Base-by-base conservation (phyloP, 116 monocot genomes). In the Dioscorea cayenensis region DNA sequence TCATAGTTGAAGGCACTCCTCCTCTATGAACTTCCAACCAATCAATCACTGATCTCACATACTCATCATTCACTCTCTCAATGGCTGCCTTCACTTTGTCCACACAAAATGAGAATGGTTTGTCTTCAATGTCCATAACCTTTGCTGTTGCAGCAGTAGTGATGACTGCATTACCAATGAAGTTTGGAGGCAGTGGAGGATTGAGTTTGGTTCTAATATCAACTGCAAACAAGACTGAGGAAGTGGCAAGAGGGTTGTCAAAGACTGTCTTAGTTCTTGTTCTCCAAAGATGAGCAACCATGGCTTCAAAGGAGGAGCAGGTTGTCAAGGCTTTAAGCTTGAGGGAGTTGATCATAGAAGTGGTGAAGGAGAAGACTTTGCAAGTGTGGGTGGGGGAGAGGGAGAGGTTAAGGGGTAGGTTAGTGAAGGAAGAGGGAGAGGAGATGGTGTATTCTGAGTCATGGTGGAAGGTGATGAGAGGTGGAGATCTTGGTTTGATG, bases 221-320 rank as follows among this genome's bases (percentile, higher is more conserved):
- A 29, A 91, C 89, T 7, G 89, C 89, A 65, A 89, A 95, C 35
- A 91, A 59, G 3, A 89, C 89, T 16, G 91, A 67, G 59, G 90
- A 89, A 22, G 63, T 37, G 28, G 67, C 36, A 21, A 3, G 60
- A 2, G 69, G 84, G 49, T 86, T 73, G 11, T 77, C 35, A 60
- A 86, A 83, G 25, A 91, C 77, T 9, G 91, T 84, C 63, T 64
- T 80, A 0, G 86, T 84, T 68, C 95, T 75, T 6, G 81, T 65
- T 52, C 85, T 80, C 95, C 95, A 95, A 13, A 95, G 16, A 63
- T 90, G 94, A 19, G 88, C 90, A 6, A 94, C 94, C 2, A 94
- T 61, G 36, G 83, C 85, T 60, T 90, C 85, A 60, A 94, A 94
- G 60, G 71, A 85, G 19, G 94, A 80, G 77, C 88, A 88, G 16